Conservation (phyloP, 352 stramenopile genomes). For the Phytophthora colocasiae region DNA sequence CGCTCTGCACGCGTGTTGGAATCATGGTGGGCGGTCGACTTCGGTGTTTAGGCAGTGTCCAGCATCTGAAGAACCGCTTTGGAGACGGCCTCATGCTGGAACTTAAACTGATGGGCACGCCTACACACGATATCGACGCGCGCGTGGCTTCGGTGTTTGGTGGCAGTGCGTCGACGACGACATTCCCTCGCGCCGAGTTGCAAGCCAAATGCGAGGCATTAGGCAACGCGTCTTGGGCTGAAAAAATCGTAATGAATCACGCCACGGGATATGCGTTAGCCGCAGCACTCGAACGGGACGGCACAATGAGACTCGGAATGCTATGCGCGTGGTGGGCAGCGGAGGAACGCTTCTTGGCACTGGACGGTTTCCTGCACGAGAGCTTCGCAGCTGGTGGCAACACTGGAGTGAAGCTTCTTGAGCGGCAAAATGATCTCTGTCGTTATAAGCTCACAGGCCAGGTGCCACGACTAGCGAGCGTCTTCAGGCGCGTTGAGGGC, state of each 20-base stretch:
- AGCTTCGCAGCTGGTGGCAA: conserved; percentile 44
- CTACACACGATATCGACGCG: conserved; percentile 39
- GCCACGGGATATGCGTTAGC: conserved; percentile 72
- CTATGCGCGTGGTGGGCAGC: conserved; percentile 73
- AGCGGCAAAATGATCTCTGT: conserved; percentile 77
- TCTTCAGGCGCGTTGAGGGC: conserved; percentile 82
- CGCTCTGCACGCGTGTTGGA: conserved; percentile 93
- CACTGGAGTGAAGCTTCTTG: conserved; percentile 54
- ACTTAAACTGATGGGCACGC: conserved; percentile 55
- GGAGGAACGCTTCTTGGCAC: conserved; percentile 58
- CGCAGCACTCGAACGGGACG: conserved; percentile 60
- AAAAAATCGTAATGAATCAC: conserved; percentile 58
- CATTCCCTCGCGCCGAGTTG: conserved; percentile 46
- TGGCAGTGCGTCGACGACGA: conserved; percentile 28
- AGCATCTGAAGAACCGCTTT: conserved; percentile 97
- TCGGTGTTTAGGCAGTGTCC: conserved; percentile 83
- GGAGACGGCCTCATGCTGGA: conserved; percentile 95
- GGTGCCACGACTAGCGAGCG: conserved; percentile 60
- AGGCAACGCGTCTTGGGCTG: conserved; percentile 50
- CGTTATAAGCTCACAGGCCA: conserved; percentile 70
- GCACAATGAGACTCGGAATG: conserved; percentile 42
- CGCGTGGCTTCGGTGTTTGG: conserved; percentile 45
- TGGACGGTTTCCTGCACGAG: conserved; percentile 49
- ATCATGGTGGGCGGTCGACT: conserved; percentile 91
- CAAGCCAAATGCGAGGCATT: conserved; percentile 52